Evolutionary conservation across 768 basidiomycete genomes (phyloP), one percentile per base, ranked within the genome.

Genomic region (Kwoniella heveanensis): DNA sequence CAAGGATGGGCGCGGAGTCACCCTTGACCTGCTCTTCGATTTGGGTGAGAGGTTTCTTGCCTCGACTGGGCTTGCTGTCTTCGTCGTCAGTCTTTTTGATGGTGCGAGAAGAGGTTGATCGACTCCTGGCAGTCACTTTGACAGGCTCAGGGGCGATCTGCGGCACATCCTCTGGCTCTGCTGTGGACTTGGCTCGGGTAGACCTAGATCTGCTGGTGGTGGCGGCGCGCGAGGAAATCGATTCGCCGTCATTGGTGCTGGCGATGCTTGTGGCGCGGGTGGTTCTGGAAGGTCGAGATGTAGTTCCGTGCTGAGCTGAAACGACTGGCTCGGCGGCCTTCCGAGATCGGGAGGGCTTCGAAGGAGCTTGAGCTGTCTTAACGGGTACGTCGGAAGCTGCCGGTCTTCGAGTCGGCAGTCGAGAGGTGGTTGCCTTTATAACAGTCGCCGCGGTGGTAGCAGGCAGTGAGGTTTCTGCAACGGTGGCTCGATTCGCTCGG

Each of bases 1-100:
- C 56, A 26, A 19, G 44, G 19, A 36, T 21, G 1, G 36, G 19
- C 10, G 39, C 39, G 15, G 39, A 19, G 4, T 3, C 39, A 17
- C 15, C 39, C 19, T 44, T 44, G 8, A 25, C n/a, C 29, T 65
- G 57, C 26, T 65, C 64, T 15, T 54, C 46, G 13, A 58, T 49
- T 24, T 57, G 54, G 19, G 64, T 27, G 13, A 65, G 37, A 19
- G 37, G 44, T 30, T 65, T 65, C 26, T 60, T 60, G 1, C 46
- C 54, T 29, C 57, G 29, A 15, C 57, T 55, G 37, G 57, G 37
- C 32, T 48, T 60, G 12, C 44, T 54, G 22, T 17, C 27, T 17
- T 57, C 55, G 0, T 21, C 50, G 10, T 52, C 55, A 24, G 55
- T 49, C 29, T 44, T 37, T 46, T 44, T 62, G 27, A 30, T 50